These are phyloP conservation scores for Fusarium annulatum DNA, from an alignment of 2,329 filamentous ascomycete genomes.

Conservation along the genomic window DNA sequence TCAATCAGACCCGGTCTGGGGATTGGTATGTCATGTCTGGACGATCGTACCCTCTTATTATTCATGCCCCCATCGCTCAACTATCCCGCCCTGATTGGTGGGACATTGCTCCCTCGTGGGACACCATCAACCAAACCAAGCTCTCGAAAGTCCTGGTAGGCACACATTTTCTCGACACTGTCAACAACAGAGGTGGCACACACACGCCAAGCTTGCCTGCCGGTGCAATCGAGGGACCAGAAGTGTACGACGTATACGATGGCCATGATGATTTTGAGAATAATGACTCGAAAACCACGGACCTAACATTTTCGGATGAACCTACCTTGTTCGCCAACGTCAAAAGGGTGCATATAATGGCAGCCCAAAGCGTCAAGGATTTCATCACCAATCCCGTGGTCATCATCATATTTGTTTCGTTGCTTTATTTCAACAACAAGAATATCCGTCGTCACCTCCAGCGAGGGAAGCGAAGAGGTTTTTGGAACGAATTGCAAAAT, in stretches of 20 bases:
- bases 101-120: constrained; percentile 55
- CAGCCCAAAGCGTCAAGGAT: constrained; percentile 62
- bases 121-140: constrained; percentile 57
- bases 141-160: constrained; percentile 74
- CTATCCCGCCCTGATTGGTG: constrained; percentile 60
- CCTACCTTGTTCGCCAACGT: constrained; percentile 62
- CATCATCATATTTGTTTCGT: constrained; percentile 57
- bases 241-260: constrained; percentile 11
- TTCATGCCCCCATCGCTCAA: constrained; percentile 68
- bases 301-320: constrained; percentile 48
- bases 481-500: constrained; percentile 42
- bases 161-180: constrained; percentile 71
- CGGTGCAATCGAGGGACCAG: constrained; percentile 43
- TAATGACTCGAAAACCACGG: constrained; percentile 45
- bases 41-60: constrained; percentile 83
- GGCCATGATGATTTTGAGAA: constrained; percentile 48
- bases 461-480: constrained; percentile 46
- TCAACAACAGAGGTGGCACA: constrained; percentile 45
- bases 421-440: constrained; percentile 58
- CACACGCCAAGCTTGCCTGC: constrained; percentile 54
- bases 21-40: constrained; percentile 97
- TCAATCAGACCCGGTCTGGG: constrained; percentile 87
- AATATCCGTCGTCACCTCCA: constrained; percentile 56
- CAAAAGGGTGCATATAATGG: constrained; percentile 62
- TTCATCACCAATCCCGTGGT: constrained; percentile 67